phyloP scores from a whole-genome alignment of 2,329 filamentous ascomycete species.

The Volutella citrinella region DNA sequence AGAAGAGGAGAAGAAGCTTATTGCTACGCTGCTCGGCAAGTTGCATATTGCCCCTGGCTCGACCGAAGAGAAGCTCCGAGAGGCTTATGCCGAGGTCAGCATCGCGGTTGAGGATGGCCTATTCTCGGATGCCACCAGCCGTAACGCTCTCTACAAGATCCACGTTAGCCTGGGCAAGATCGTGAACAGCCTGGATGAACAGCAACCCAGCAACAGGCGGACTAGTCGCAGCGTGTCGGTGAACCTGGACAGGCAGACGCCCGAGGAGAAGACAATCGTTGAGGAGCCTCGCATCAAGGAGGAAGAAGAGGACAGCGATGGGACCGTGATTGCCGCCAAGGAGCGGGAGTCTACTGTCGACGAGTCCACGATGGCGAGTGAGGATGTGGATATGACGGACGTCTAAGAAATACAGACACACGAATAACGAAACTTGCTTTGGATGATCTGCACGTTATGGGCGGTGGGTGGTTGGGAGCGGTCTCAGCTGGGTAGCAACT shows the following conservation, averaged over 20 bases:
- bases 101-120: constrained; percentile 62
- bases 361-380: constrained; percentile 31
- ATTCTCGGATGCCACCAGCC: constrained; percentile 57
- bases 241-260: constrained; percentile 23
- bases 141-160: constrained; percentile 66
- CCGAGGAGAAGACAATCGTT: constrained; percentile 38
- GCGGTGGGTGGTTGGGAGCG: constrained; percentile 6
- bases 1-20: constrained; percentile 84
- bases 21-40: constrained; percentile 77
- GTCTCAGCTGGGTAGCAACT: constrained; percentile 11
- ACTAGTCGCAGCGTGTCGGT: constrained; percentile 45
- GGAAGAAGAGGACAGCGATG: constrained; percentile 42
- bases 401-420: constrained; percentile 16
- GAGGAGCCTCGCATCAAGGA: constrained; percentile 47
- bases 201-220: constrained; percentile 33
- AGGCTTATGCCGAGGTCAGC: constrained; percentile 55
- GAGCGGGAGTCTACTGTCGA: constrained; percentile 19
- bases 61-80: constrained; percentile 54
- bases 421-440: constrained; percentile 19
- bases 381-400: constrained; percentile 33
- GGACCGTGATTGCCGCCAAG: constrained; percentile 29
- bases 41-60: constrained; percentile 72
- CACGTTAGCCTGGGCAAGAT: constrained; percentile 67
- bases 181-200: constrained; percentile 56
- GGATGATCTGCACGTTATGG: constrained; percentile 16